Percentiles rank a stretch among this genome's conserved stretches.
Evolutionary conservation across 495 filamentous ascomycete species (phyloP).

Genomic region (Echria macrotheca): DNA sequence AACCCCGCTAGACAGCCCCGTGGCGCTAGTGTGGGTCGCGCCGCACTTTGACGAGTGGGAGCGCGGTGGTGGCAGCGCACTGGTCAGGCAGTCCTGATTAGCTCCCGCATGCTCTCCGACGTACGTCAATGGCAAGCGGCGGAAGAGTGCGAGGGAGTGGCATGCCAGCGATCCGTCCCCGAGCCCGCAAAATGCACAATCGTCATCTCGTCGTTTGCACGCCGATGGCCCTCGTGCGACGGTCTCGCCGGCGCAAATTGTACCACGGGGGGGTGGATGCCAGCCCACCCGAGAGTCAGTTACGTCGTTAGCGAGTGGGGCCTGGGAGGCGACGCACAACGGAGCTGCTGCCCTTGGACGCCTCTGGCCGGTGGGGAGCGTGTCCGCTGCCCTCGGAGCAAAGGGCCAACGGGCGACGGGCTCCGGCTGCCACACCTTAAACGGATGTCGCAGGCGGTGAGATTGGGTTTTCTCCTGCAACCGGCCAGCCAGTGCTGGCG

Average conservation of each 20-base stretch:
- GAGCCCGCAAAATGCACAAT: conserved; percentile 12
- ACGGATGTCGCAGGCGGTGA: too few species aligned
- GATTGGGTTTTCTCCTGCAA: too few species aligned
- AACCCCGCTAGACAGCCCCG: conserved; percentile 3
- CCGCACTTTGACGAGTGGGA: too few species aligned
- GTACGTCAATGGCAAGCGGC: too few species aligned
- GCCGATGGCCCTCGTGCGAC: conserved; percentile 28
- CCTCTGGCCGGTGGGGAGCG: conserved; percentile 1
- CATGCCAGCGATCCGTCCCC: conserved; percentile 23
- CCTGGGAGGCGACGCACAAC: conserved; percentile 19
- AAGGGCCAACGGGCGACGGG: background rate
- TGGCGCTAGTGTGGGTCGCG: conserved; percentile 11
- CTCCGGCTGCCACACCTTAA: too few species aligned
- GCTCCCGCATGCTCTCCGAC: background rate
- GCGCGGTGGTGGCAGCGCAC: too few species aligned
- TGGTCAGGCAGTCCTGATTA: too few species aligned
- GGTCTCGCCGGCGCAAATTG: conserved; percentile 19
- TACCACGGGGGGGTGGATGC: conserved; percentile 14
- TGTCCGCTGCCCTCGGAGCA: background rate
- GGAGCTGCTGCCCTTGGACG: conserved; percentile 3
- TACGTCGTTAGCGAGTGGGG: conserved; percentile 19
- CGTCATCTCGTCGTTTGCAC: conserved; percentile 23
- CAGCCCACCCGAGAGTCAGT: conserved; percentile 27
- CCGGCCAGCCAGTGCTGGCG: background rate
- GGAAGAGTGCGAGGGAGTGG: background rate